Percentiles rank a stretch among this genome's conserved stretches.
Conservation (phyloP, 2,329 filamentous ascomycete genomes). For the Curvularia sp. region DNA sequence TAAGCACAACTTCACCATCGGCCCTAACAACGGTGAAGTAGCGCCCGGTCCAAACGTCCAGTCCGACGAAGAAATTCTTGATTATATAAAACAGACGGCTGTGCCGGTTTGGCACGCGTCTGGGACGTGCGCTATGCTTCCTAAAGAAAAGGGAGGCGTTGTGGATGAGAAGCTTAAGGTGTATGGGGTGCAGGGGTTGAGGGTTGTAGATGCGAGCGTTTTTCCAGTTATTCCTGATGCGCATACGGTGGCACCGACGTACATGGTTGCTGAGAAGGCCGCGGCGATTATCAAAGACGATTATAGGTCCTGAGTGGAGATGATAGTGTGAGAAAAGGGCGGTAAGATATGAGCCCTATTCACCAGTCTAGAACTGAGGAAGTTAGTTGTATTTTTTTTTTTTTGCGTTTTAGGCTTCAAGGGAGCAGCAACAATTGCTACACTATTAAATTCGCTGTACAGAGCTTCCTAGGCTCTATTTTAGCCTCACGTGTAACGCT, state of each 20-base stretch:
- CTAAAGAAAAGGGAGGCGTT: conserved; percentile 37
- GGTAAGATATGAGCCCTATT: too few relatives aligned
- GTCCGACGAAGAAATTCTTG: conserved; percentile 23
- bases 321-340: too few relatives aligned
- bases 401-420: too few relatives aligned
- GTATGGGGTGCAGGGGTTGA: conserved; percentile 32
- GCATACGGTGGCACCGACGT: conserved; percentile 31
- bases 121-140: conserved; percentile 37
- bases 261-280: conserved; percentile 29
- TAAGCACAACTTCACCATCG: too few relatives aligned
- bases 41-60: conserved; percentile 32
- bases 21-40: conserved; percentile 13
- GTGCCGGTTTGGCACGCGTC: conserved; percentile 25
- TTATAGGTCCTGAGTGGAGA: background rate
- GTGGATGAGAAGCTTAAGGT: conserved; percentile 36
- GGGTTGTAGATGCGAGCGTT: conserved; percentile 31
- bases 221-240: conserved; percentile 27
- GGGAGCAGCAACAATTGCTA: too few relatives aligned
- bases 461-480: too few relatives aligned
- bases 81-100: too few relatives aligned
- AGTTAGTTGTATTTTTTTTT: too few relatives aligned
- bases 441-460: too few relatives aligned
- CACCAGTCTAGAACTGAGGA: too few relatives aligned
- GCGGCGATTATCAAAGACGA: conserved; percentile 20
- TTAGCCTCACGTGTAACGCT: too few relatives aligned